Conservation (phyloP, 1,284 basidiomycete species). For the Athelia sp. region DNA sequence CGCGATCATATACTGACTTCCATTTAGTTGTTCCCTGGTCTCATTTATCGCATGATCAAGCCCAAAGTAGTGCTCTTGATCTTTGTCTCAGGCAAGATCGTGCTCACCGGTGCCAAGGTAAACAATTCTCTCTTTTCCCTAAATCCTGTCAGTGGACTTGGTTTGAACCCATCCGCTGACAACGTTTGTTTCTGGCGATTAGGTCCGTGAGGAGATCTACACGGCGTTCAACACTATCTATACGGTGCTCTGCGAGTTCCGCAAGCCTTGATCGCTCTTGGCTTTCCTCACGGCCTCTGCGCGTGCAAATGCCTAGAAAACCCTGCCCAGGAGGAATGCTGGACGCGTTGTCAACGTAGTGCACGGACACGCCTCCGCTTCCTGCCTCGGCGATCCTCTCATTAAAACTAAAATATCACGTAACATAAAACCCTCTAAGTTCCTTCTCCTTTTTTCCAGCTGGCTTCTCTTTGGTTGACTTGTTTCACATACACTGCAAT, state of each 20-base stretch:
- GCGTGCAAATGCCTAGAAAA: slow-evolving; percentile 33
- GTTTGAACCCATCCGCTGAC: slow-evolving; percentile 41
- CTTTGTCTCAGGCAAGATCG: slow-evolving; percentile 99
- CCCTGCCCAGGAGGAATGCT: slow-evolving; percentile 27
- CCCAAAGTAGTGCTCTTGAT: slow-evolving; percentile 98
- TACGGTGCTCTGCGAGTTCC: slow-evolving; percentile 88
- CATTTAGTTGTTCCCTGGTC: slow-evolving; percentile 91
- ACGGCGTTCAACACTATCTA: slow-evolving; percentile 99
- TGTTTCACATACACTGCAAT: slow-evolving; percentile 17
- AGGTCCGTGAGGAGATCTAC: slow-evolving; percentile 99
- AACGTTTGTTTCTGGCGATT: slow-evolving; percentile 24
- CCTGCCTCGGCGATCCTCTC: slow-evolving; percentile 9
- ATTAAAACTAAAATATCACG: slow-evolving; percentile 14
- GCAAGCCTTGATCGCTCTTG: slow-evolving; percentile 61
- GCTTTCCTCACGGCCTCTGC: slow-evolving; percentile 7
- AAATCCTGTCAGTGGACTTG: slow-evolving; percentile 24
- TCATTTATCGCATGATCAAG: slow-evolving; percentile 99
- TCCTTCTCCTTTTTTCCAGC: not conserved
- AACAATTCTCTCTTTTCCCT: slow-evolving; percentile 23
- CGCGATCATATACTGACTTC: not conserved
- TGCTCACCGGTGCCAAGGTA: slow-evolving; percentile 98
- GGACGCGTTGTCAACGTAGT: slow-evolving; percentile 27
- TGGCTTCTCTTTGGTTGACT: slow-evolving; percentile 8
- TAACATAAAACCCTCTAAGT: slow-evolving; percentile 3
- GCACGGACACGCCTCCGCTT: slow-evolving; percentile 30